phyloP scores from a whole-genome alignment of 306 rosid genomes.

The Rubus idaeus region DNA sequence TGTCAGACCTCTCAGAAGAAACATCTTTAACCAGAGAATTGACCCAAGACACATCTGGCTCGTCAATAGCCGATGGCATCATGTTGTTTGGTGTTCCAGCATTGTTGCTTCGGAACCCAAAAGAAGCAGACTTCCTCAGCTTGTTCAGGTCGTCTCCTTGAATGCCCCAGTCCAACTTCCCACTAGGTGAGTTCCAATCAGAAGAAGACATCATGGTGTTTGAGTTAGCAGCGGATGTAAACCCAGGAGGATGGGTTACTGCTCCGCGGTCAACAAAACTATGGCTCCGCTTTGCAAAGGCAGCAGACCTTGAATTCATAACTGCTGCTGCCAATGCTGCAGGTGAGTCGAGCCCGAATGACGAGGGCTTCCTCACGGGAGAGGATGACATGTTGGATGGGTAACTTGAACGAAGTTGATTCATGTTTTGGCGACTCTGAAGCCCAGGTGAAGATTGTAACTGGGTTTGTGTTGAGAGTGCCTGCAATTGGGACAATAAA shows the following conservation, averaged over 20 bases:
- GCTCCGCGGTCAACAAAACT: slow-evolving; percentile 92
- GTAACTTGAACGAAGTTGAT: slow-evolving; percentile 88
- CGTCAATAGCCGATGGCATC: slow-evolving; percentile 40
- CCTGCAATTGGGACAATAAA: slow-evolving; percentile 65
- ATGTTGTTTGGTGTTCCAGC: slow-evolving; percentile 27
- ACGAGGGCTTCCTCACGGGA: slow-evolving; percentile 65
- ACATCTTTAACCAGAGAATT: slow-evolving; percentile 80
- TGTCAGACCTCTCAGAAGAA: slow-evolving; percentile 49
- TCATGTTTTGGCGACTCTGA: slow-evolving; percentile 83
- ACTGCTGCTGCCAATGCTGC: slow-evolving; percentile 87
- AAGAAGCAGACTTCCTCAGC: slow-evolving; percentile 92
- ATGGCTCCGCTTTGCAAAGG: slow-evolving; percentile 93
- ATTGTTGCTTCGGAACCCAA: slow-evolving; percentile 66
- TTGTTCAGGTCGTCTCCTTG: slow-evolving; percentile 87
- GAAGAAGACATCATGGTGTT: slow-evolving; percentile 61
- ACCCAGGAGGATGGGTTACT: slow-evolving; percentile 41
- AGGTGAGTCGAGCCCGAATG: slow-evolving; percentile 74
- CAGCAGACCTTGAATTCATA: slow-evolving; percentile 91
- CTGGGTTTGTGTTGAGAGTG: slow-evolving; percentile 59
- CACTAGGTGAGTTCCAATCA: slow-evolving; percentile 83
- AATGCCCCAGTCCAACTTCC: slow-evolving; percentile 88
- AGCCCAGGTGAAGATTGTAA: slow-evolving; percentile 60
- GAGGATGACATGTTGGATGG: slow-evolving; percentile 77
- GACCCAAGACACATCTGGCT: slow-evolving; percentile 98
- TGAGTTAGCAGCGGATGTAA: slow-evolving; percentile 55